Evolutionary conservation across 1,284 basidiomycete genomes (phyloP), one percentile per base, ranked within the genome.

Genomic region (Singerocomus rubriflavus): DNA sequence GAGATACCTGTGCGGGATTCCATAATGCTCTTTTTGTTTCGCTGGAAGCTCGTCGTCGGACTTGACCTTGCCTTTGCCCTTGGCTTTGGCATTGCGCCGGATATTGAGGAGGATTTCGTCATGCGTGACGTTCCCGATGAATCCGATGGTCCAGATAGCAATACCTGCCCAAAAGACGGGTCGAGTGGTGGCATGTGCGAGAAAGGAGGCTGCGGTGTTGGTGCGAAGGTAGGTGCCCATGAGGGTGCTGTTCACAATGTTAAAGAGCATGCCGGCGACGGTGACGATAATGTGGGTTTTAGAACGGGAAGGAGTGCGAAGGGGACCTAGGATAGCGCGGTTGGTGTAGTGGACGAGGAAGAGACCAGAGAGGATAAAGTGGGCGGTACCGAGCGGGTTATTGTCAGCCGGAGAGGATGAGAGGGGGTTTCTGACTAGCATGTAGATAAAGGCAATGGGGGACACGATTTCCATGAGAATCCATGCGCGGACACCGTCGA

Each of bases 41-140:
- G 52, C 53, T 14, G 32, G 43, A 0, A 46, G 29, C 33, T 55
- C 61, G 29, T 58, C 64, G 38, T 62, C 65, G 2, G 57, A 65
- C 54, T 56, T 56, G 11, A 56, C 61, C 17, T 71, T 73, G 37
- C 66, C 69, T 43, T 69, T 69, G 10, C 67, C 70, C 50, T 78
- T 75, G 8, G 65, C 62, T 30, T 64, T 68, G 6, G 72, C 69
- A 13, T 69, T 73, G 47, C 81, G 75, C 16, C 86, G 79, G 42
- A 90, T 75, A 64, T 91, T 77, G 60, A 93, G 78, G 10, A 97
- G 80, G 16, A 97, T 78, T 68, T 95, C 92, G 69, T 97, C 93
- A 68, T 97, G 93, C 46, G 80, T 75, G 32, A 96, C 75, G 65
- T 97, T 97, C 0, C 91, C 90, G 0, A 71, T 71, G 40, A 94